Evolutionary conservation across 495 filamentous ascomycete species (phyloP), one percentile per base, ranked within the genome.

Genomic region (Hypomontagnella submonticulosa): DNA sequence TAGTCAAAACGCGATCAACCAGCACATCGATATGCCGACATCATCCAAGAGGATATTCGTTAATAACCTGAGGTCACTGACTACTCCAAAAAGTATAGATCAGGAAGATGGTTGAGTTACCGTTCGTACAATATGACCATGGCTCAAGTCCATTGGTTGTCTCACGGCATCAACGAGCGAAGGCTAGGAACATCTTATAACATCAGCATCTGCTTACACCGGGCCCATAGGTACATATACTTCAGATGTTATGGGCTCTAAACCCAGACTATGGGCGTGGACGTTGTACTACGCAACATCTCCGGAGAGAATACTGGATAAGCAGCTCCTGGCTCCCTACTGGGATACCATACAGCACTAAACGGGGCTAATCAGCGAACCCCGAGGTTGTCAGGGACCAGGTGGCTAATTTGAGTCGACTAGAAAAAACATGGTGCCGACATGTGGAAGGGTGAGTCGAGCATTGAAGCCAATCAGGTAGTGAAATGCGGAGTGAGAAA

Each of bases 381-480:
- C 34, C 48, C 54, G 13, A 34, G 18, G 19, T 42, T 53, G 48
- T 15, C 54, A 60, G 42, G 57, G 53, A 13, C 34, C 12, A 40
- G 30, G 42, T 34, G 23, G 32, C 37, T 20, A 40, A 57, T 36
- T 60, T 27, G 42, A 50, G 48, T 38, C 38, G 53, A 57, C 44
- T 44, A 61, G 50, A 53, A n/a, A 18, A 61, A 48, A 49, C 48
- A 16, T 12, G 51, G 37, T 30, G 32, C 44, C 44, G 19, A 16
- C 23, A 19, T 43, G 37, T 57, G 57, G 16, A 23, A 66, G 44
- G 51, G 44, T 56, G 30, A 44, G 43, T 54, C 23, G 46, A 46
- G n/a, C 19, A 40, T 37, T 0, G 42, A 46, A 12, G 47, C 64
- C 64, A 67, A 67, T 67, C 52, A 67, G 41, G 47, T 53, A 11